Evolutionary conservation across 2,329 filamentous ascomycete genomes (phyloP).

Genomic region (Alternaria sp.): DNA sequence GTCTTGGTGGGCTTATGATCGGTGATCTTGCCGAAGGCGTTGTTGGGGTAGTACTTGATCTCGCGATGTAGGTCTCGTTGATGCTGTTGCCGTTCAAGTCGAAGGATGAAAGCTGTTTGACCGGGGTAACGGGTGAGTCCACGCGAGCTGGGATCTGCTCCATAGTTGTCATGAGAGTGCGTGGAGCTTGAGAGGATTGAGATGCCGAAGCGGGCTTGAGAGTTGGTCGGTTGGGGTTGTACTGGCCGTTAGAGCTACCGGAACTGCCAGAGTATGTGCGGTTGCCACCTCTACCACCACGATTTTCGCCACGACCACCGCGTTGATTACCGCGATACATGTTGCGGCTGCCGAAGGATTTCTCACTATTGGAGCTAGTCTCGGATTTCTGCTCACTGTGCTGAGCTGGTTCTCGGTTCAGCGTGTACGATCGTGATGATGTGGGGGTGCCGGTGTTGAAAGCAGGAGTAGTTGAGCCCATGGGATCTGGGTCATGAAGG

Average conservation of each 20-base stretch:
- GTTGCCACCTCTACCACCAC: slow-evolving; percentile 12
- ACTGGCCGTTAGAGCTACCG: slow-evolving; percentile 14
- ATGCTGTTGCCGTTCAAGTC: slow-evolving; percentile 18
- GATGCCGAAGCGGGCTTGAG: not conserved
- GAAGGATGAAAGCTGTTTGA: slow-evolving; percentile 11
- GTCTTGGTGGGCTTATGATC: not conserved
- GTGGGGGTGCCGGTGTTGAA: not conserved
- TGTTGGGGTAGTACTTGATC: not conserved
- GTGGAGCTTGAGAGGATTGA: not conserved
- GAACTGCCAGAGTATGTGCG: slow-evolving; percentile 23
- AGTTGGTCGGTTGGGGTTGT: slow-evolving; percentile 5
- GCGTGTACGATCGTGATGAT: not conserved
- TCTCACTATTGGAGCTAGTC: slow-evolving; percentile 2
- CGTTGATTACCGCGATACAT: slow-evolving; percentile 18
- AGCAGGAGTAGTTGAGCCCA: slow-evolving; percentile 5
- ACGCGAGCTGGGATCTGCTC: not conserved
- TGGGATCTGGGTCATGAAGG: not conserved
- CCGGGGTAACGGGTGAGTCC: slow-evolving; percentile 5
- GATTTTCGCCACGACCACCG: slow-evolving; percentile 7
- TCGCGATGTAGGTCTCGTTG: slow-evolving; percentile 21
- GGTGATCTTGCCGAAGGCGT: not conserved
- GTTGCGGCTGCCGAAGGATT: not conserved
- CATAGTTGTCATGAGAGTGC: not conserved
- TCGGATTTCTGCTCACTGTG: slow-evolving; percentile 5
- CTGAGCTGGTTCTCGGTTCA: not conserved